phyloP scores from a whole-genome alignment of 495 filamentous ascomycete species.

The Neurospora tetraspora region DNA sequence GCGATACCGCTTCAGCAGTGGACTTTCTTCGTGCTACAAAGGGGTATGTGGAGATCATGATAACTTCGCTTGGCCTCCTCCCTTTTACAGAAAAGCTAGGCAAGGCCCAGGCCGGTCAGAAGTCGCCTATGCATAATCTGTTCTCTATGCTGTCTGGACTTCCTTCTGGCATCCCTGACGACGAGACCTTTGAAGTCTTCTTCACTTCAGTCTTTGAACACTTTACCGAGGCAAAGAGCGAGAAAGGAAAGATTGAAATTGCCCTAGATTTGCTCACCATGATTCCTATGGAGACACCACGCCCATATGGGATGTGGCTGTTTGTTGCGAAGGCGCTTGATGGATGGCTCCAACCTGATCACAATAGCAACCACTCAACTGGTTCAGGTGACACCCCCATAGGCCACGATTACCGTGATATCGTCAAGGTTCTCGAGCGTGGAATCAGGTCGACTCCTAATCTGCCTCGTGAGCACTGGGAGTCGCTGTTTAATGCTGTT shows the following conservation, averaged over 20 bases:
- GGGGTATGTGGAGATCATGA: constrained; percentile 49
- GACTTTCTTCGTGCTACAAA: constrained; percentile 53
- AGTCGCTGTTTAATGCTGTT: constrained; percentile 47
- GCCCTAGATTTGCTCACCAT: constrained; percentile 31
- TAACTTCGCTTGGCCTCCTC: constrained; percentile 56
- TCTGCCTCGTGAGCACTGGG: constrained; percentile 45
- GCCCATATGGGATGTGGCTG: constrained; percentile 32
- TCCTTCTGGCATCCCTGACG: constrained; percentile 31
- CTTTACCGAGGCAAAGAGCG: constrained; percentile 34
- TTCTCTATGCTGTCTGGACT: constrained; percentile 37
- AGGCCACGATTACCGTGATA: constrained; percentile 58
- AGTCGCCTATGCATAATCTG: constrained; percentile 39
- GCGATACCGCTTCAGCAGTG: constrained; percentile 10
- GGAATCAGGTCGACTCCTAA: constrained; percentile 43
- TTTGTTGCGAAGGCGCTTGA: constrained; percentile 25
- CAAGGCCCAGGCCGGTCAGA: constrained; percentile 26
- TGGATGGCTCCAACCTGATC: constrained; percentile 20
- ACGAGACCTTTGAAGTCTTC: constrained; percentile 31
- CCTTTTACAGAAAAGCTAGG: constrained; percentile 67
- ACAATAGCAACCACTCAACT: constrained; percentile 22
- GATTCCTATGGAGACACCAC: constrained; percentile 27
- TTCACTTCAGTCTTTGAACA: constrained; percentile 33
- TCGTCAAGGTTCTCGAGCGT: constrained; percentile 53
- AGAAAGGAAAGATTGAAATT: constrained; percentile 30
- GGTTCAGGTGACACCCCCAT: constrained; percentile 25